Percentiles rank a stretch among this genome's conserved stretches.
phyloP scores from a whole-genome alignment of 108 stramenopile genomes.

The Nitzschia inconspicua region DNA sequence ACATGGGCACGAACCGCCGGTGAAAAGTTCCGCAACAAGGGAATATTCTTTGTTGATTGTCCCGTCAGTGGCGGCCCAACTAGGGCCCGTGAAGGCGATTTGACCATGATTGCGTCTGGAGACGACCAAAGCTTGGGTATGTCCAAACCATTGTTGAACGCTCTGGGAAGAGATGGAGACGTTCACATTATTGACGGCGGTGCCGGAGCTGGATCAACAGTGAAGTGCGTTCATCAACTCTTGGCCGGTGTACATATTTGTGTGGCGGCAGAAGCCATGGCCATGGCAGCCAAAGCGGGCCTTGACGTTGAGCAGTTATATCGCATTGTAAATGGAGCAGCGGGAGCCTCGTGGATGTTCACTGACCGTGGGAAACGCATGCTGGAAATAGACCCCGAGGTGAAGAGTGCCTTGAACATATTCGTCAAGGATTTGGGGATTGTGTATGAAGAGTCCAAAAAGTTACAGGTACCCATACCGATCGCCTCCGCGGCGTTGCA shows the following conservation, averaged over 20 bases:
- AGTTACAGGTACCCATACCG: conserved; percentile 51
- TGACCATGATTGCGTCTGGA: conserved; percentile 70
- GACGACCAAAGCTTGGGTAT: conserved; percentile 16
- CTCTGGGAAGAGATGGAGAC: conserved; percentile 51
- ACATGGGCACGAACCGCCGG: conserved; percentile 46
- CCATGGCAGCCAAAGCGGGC: conserved; percentile 71
- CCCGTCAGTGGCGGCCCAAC: conserved; percentile 75
- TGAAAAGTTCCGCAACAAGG: conserved; percentile 20
- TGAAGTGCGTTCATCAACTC: conserved; percentile 78
- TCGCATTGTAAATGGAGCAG: conserved; percentile 70
- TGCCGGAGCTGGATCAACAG: conserved; percentile 63
- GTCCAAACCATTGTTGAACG: conserved; percentile 40
- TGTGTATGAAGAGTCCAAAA: conserved; percentile 62
- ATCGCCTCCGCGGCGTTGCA: conserved; percentile 64
- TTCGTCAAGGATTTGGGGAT: conserved; percentile 83
- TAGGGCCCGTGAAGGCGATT: conserved; percentile 54
- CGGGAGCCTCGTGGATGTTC: conserved; percentile 80
- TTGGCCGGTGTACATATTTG: conserved; percentile 75
- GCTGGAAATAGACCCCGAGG: conserved; percentile 39
- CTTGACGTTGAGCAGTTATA: conserved; percentile 67
- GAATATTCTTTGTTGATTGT: conserved; percentile 57
- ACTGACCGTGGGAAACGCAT: conserved; percentile 64
- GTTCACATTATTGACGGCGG: conserved; percentile 66
- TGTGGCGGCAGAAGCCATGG: conserved; percentile 67
- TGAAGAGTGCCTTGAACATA: conserved; percentile 60